Evolutionary conservation across 2,329 filamentous ascomycete species (phyloP).

Genomic region (Magnaporthiopsis poae): DNA sequence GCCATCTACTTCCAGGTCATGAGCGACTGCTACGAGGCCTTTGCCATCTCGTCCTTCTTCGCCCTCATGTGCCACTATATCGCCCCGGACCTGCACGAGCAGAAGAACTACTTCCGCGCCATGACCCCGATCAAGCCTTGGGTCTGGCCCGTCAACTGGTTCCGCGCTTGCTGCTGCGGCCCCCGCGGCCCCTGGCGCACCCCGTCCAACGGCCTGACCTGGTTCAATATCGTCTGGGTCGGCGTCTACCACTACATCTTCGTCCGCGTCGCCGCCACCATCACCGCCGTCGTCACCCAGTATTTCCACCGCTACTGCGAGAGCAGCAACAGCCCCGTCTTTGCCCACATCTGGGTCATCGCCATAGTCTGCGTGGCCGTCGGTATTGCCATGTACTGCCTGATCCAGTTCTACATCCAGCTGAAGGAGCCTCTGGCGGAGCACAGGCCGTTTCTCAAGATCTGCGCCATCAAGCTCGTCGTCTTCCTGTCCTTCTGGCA

Average conservation of each 20-base stretch:
- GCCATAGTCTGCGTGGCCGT: conserved; percentile 63
- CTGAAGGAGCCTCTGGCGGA: conserved; percentile 57
- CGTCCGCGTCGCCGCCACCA: conserved; percentile 67
- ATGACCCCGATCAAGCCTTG: conserved; percentile 58
- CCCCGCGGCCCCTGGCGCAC: conserved; percentile 59
- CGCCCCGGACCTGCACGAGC: conserved; percentile 64
- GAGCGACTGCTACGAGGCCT: conserved; percentile 79
- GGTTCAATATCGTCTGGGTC: conserved; percentile 82
- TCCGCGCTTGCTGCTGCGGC: conserved; percentile 61
- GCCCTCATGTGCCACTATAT: conserved; percentile 72
- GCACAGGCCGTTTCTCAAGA: conserved; percentile 67
- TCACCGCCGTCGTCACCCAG: conserved; percentile 66
- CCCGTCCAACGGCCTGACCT: conserved; percentile 73
- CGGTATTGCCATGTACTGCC: conserved; percentile 75
- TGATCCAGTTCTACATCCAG: conserved; percentile 80
- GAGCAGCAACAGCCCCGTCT: conserved; percentile 64
- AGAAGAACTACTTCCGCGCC: conserved; percentile 71
- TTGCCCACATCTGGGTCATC: conserved; percentile 73
- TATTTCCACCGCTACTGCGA: conserved; percentile 65
- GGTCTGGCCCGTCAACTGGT: conserved; percentile 64
- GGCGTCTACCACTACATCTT: conserved; percentile 81
- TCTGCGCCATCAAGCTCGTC: conserved; percentile 78
- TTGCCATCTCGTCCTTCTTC: conserved; percentile 81
- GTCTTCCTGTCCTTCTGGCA: conserved; percentile 93
- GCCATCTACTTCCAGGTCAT: conserved; percentile 73